Evolutionary conservation across 2,329 filamentous ascomycete genomes (phyloP).

Genomic region (Thermomyces lanuginosus): DNA sequence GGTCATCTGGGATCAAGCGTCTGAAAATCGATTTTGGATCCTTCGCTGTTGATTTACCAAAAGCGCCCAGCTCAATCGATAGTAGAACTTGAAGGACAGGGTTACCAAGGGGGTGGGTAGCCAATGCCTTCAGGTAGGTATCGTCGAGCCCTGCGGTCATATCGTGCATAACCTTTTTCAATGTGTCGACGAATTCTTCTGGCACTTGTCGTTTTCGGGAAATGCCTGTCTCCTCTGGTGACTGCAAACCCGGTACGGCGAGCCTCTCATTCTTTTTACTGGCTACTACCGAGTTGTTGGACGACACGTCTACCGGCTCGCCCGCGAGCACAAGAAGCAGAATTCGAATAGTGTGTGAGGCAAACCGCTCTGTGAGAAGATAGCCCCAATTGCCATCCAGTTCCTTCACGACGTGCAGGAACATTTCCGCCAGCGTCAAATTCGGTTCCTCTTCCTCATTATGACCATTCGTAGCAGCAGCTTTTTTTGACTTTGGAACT

Average conservation of each 20-base stretch:
- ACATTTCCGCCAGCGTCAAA: constrained; percentile 65
- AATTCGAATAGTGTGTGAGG: constrained; percentile 77
- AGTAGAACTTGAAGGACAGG: constrained; percentile 83
- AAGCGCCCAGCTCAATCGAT: constrained; percentile 65
- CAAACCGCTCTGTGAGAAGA: constrained; percentile 73
- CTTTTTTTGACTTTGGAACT: constrained; percentile 28
- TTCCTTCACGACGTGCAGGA: constrained; percentile 69
- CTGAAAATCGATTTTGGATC: constrained; percentile 55
- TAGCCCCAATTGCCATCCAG: constrained; percentile 71
- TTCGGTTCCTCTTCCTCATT: constrained; percentile 35
- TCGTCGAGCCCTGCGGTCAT: constrained; percentile 60
- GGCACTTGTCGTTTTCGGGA: constrained; percentile 47
- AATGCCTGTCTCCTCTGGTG: constrained; percentile 33
- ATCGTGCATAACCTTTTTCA: constrained; percentile 68
- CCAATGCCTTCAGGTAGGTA: constrained; percentile 65
- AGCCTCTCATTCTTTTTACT: constrained; percentile 87
- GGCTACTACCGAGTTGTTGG: constrained; percentile 59
- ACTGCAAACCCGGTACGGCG: constrained; percentile 38
- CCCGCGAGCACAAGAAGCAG: constrained; percentile 75
- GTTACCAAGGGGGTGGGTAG: constrained; percentile 79
- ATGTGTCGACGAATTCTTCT: constrained; percentile 55
- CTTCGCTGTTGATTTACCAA: constrained; percentile 49
- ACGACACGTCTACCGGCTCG: constrained; percentile 53
- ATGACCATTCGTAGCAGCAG: too few relatives aligned
- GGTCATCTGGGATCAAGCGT: constrained; percentile 63